These are phyloP conservation scores for Isatis lusitanica DNA, from an alignment of 441 rosid genomes.

Conservation along the genomic window DNA sequence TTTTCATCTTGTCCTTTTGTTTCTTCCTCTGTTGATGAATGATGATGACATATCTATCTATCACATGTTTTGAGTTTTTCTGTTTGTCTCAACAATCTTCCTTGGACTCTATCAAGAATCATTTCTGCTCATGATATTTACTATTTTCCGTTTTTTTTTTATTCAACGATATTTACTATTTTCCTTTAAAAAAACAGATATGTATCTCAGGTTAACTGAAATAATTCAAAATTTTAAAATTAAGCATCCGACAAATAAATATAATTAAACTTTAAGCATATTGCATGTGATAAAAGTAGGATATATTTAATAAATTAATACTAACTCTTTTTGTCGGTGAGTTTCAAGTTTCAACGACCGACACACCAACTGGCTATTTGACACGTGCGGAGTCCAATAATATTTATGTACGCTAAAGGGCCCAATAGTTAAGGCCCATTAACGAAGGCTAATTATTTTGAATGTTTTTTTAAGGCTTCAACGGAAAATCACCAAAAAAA, in stretches of 20 bases:
- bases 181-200: not conserved
- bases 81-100: conserved; percentile 7
- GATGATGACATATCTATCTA: conserved; percentile 35
- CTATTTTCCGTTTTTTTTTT: not conserved
- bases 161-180: too few relatives aligned
- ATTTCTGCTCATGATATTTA: not conserved
- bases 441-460: not conserved
- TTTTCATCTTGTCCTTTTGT: conserved; percentile 37
- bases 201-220: not conserved
- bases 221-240: not conserved
- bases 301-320: not conserved
- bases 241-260: not conserved
- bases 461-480: not conserved
- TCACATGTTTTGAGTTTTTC: conserved; percentile 29
- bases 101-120: not conserved
- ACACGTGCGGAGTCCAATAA: not conserved
- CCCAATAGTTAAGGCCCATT: conserved; percentile 23
- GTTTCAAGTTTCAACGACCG: conserved; percentile 11
- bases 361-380: not conserved
- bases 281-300: not conserved
- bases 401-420: not conserved
- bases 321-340: conserved; percentile 7
- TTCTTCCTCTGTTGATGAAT: conserved; percentile 46
- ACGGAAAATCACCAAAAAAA: conserved; percentile 14
- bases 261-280: not conserved